These are phyloP conservation scores for Mycosphaerelloides madeirae DNA, from an alignment of 2,329 filamentous ascomycete genomes.

Conservation along the genomic window DNA sequence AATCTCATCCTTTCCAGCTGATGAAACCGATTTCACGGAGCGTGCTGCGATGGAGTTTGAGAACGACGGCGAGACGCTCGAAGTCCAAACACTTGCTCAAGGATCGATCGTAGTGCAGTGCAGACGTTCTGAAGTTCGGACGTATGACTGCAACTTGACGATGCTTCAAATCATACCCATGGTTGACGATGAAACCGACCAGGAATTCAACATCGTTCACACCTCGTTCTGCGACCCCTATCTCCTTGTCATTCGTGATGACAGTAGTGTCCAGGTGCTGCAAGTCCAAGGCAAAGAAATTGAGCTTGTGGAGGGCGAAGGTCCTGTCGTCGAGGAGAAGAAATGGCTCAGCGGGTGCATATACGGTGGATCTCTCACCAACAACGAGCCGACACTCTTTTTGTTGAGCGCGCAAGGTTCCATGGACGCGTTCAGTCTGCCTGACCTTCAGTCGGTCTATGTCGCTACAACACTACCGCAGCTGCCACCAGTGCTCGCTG, in stretches of 20 bases:
- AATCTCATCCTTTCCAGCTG: constrained; percentile 7
- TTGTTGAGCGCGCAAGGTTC: constrained; percentile 70
- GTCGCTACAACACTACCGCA: constrained; percentile 71
- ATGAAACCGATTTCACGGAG: constrained; percentile 33
- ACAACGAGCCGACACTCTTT: constrained; percentile 64
- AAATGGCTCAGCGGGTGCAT: constrained; percentile 82
- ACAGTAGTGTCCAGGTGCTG: constrained; percentile 73
- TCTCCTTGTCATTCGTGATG: constrained; percentile 75
- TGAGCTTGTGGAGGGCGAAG: constrained; percentile 37
- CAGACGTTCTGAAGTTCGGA: constrained; percentile 77
- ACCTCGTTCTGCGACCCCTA: constrained; percentile 86
- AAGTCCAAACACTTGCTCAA: constrained; percentile 76
- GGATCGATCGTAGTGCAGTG: constrained; percentile 82
- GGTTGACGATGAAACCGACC: constrained; percentile 82
- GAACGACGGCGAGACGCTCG: constrained; percentile 77
- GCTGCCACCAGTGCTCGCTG: constrained; percentile 69
- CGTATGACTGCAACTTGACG: constrained; percentile 87
- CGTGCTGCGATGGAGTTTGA: constrained; percentile 87
- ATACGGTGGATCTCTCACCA: constrained; percentile 59
- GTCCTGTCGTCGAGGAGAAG: constrained; percentile 61
- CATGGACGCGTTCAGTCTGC: constrained; percentile 68
- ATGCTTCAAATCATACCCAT: constrained; percentile 89
- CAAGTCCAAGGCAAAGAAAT: constrained; percentile 72
- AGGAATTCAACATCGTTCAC: constrained; percentile 70
- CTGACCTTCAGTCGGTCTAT: constrained; percentile 69